Base-by-base conservation (phyloP, 2,329 filamentous ascomycete species). In the Penicillium sp. region DNA sequence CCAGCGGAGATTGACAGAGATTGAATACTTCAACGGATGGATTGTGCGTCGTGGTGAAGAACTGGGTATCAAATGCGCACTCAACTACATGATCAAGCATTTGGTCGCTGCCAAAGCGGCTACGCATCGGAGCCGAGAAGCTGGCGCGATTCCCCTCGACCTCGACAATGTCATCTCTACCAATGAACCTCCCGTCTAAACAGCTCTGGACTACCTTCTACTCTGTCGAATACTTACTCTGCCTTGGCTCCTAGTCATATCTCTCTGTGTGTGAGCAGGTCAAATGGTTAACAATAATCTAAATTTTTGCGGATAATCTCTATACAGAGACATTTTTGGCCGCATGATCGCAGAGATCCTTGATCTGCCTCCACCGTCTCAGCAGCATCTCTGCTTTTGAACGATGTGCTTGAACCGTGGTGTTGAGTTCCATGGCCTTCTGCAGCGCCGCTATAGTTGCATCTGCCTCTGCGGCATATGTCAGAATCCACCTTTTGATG, bases 21-120 rank as follows among this genome's bases (percentile, higher is more conserved):
- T 97, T 41, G 85, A 93, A 46, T 96, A 88, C 68, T 84, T 93
- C 65, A 97, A 95, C 71, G 93, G 93, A 0, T 99, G 93, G 77
- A 89, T 99, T 59, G 81, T 95, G 33, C 82, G 80, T 50, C 83
- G 88, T 41, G 94, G 89, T 0, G 82, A 84, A 66, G 84, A 90
- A 70, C 68, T 93, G 59, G 90, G 90, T 1, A 79, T 96, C n/a
- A 79, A 84, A 50, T 87, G 87, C 67, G 84, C 86, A 12, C 80
- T 88, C 60, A 94, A 96, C 70, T 86, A 87, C 66, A 83, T 90
- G 80, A 78, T 95, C 42, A 78, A 89, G 72, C 80, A 87, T 53
- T 76, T 92, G 76, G 86, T 97, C 49, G 86, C 89, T 69, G 89
- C 86, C 25, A 93, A 89, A 78, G 77, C 82, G 45, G 70, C 73